Conservation (phyloP, 2,329 filamentous ascomycete species). For the Aspergillus versicolor region DNA sequence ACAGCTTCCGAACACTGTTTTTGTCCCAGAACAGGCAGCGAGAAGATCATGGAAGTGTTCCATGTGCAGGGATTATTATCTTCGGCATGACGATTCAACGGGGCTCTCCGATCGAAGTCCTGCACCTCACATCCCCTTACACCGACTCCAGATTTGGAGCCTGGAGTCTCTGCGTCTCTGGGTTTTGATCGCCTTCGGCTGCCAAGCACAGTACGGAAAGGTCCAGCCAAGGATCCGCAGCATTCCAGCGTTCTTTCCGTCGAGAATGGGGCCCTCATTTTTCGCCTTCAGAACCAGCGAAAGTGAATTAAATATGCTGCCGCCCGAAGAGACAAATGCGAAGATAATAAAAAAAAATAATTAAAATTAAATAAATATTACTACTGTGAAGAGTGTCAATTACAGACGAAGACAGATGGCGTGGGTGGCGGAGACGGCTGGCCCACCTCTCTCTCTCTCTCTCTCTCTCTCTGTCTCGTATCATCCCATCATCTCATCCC, state of each 20-base stretch:
- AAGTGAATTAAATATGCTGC: conserved; percentile 1
- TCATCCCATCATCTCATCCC: not conserved
- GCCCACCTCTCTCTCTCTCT: not conserved
- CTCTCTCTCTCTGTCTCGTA: not conserved
- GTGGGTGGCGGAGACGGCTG: not conserved
- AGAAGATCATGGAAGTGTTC: conserved; percentile 9
- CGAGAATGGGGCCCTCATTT: not conserved
- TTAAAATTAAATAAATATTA: not conserved
- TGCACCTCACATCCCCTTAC: not conserved
- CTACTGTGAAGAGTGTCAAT: not conserved
- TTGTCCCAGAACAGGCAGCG: not conserved
- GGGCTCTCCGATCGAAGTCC: conserved; percentile 4
- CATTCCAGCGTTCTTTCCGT: not conserved
- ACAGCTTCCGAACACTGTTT: not conserved
- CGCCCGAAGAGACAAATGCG: conserved; percentile 2
- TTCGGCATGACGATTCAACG: not conserved
- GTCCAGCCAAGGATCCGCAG: not conserved
- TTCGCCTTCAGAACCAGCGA: not conserved
- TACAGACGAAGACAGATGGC: not conserved
- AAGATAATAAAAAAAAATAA: not conserved
- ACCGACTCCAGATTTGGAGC: not conserved
- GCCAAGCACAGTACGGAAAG: not conserved
- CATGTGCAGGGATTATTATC: conserved; percentile 2
- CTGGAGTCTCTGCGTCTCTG: not conserved
- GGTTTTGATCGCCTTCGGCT: not conserved